phyloP scores from a whole-genome alignment of 2,329 filamentous ascomycete genomes.

The Saccharata proteae region DNA sequence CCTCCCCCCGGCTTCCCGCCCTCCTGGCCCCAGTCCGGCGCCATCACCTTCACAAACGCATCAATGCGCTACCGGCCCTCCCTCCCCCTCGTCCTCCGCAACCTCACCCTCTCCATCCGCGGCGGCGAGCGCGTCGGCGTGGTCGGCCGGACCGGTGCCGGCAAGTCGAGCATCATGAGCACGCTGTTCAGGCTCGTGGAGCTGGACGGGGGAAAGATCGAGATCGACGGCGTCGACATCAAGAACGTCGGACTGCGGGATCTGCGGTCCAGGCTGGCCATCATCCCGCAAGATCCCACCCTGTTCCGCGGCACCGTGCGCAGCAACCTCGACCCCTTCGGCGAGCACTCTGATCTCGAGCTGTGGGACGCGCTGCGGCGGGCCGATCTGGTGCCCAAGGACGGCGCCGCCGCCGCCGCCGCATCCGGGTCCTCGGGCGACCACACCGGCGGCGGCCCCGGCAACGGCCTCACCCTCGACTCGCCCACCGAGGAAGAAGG shows the following conservation, averaged over 20 bases:
- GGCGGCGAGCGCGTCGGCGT: slow-evolving; percentile 39
- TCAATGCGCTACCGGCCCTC: slow-evolving; percentile 28
- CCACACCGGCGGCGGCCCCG: too few relatives aligned
- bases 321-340: slow-evolving; percentile 26
- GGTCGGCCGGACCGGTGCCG: slow-evolving; percentile 41
- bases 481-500: slow-evolving; percentile 67
- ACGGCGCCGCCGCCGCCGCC: too few relatives aligned
- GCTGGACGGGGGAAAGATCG: slow-evolving; percentile 24
- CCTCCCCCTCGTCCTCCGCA: slow-evolving; percentile 15
- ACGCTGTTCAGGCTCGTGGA: slow-evolving; percentile 31
- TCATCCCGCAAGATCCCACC: slow-evolving; percentile 42
- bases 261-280: slow-evolving; percentile 38
- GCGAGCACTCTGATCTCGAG: slow-evolving; percentile 8
- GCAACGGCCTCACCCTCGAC: too few relatives aligned
- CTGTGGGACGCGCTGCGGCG: slow-evolving; percentile 11
- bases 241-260: slow-evolving; percentile 27
- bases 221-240: slow-evolving; percentile 33
- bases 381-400: slow-evolving; percentile 12
- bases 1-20: slow-evolving; percentile 63
- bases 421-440: too few relatives aligned
- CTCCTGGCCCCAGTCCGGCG: slow-evolving; percentile 32
- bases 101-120: slow-evolving; percentile 24
- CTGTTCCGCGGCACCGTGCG: slow-evolving; percentile 33
- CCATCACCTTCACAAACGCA: slow-evolving; percentile 32
- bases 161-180: slow-evolving; percentile 31